Conservation (phyloP, 768 basidiomycete genomes). For the Panus rudis region DNA sequence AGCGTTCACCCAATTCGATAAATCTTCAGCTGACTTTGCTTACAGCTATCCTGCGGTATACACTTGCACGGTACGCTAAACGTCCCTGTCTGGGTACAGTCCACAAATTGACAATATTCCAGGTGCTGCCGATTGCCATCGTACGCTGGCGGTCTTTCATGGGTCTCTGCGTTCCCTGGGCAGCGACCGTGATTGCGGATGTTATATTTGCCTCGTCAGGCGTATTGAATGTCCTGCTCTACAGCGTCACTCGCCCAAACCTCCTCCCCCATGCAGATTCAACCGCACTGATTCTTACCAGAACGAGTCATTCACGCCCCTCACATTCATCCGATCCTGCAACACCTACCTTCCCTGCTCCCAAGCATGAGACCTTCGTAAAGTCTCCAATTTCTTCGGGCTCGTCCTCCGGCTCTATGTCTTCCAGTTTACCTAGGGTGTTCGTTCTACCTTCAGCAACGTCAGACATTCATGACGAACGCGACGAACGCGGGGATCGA, state of each 20-base stretch:
- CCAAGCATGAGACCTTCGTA: too few relatives aligned
- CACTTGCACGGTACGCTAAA: conserved; percentile 25
- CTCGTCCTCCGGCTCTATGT: too few relatives aligned
- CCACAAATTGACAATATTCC: conserved; percentile 1
- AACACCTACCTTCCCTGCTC: too few relatives aligned
- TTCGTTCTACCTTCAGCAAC: too few relatives aligned
- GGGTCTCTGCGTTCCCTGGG: conserved; percentile 24
- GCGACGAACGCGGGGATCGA: too few relatives aligned
- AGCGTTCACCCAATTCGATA: background rate
- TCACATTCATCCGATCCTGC: too few relatives aligned
- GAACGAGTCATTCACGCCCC: too few relatives aligned
- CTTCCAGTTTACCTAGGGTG: too few relatives aligned
- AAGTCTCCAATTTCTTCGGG: too few relatives aligned
- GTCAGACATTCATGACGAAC: too few relatives aligned
- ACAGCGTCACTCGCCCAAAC: conserved; percentile 31
- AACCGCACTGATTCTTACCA: too few relatives aligned
- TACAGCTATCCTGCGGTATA: conserved; percentile 41
- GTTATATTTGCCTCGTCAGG: conserved; percentile 39
- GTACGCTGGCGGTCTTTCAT: conserved; percentile 34
- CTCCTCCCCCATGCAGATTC: conserved; percentile 32
- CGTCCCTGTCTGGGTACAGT: too few relatives aligned
- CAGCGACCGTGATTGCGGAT: conserved; percentile 31
- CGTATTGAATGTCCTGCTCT: conserved; percentile 36
- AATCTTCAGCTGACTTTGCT: conserved; percentile 1
- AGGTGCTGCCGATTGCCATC: conserved; percentile 35